Conservation (phyloP, 352 stramenopile genomes). For the Phytopythium vexans region DNA sequence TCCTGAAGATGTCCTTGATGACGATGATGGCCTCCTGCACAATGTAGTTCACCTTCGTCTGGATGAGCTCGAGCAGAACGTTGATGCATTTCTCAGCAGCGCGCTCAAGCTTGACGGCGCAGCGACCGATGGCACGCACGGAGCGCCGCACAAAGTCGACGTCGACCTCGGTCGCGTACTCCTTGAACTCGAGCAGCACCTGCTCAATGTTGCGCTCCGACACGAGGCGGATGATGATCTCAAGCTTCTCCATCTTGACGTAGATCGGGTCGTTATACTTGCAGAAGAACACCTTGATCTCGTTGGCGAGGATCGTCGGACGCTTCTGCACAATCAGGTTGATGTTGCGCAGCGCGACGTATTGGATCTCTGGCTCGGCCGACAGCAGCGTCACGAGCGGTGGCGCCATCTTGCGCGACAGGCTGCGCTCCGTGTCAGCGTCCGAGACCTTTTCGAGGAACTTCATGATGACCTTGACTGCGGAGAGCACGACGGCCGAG, state of each 20-base stretch:
- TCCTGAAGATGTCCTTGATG: conserved; percentile 99
- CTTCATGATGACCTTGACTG: conserved; percentile 96
- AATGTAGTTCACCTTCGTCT: conserved; percentile 99
- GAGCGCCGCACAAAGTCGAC: conserved; percentile 98
- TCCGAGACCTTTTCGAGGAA: conserved; percentile 96
- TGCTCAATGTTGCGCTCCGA: conserved; percentile 99
- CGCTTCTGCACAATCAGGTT: conserved; percentile 99
- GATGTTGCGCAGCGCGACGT: conserved; percentile 99
- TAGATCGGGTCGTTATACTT: conserved; percentile 99
- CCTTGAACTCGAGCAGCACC: conserved; percentile 98
- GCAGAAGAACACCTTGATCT: conserved; percentile 98
- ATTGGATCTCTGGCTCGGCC: conserved; percentile 98
- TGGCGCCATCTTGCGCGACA: conserved; percentile 95
- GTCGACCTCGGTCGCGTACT: conserved; percentile 99
- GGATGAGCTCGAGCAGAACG: conserved; percentile 97
- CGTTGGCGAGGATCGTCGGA: conserved; percentile 94
- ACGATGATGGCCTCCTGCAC: conserved; percentile 99
- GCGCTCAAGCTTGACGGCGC: conserved; percentile 97
- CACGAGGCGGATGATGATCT: conserved; percentile 99
- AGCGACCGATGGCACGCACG: conserved; percentile 97
- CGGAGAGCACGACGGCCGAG: conserved; percentile 97
- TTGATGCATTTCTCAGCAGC: conserved; percentile 98
- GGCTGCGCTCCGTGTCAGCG: conserved; percentile 86
- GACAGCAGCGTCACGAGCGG: conserved; percentile 99
- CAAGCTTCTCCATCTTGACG: conserved; percentile 98